Evolutionary conservation across 192 early-diverging fungal species (phyloP).

Genomic region (Backusella tuberculispora): DNA sequence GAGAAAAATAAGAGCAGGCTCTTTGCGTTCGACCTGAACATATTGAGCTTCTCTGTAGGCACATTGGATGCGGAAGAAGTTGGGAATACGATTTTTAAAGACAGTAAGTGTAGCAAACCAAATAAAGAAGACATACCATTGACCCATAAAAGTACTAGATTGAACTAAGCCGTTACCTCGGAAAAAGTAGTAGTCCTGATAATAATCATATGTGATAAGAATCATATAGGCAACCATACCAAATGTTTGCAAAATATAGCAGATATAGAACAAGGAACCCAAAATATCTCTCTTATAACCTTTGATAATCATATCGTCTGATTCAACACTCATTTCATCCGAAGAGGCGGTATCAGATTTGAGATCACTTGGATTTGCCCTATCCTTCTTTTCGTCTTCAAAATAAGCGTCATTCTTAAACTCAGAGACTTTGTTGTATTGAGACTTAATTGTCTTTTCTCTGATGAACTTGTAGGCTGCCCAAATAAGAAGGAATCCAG

Average conservation of each 20-base stretch:
- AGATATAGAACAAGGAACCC: conserved; percentile 44
- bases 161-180: conserved; percentile 43
- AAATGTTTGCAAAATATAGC: conserved; percentile 44
- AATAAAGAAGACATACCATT: conserved; percentile 55
- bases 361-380: neutral
- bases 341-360: conserved; percentile 12
- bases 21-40: conserved; percentile 51
- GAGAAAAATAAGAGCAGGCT: conserved; percentile 42
- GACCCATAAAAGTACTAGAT: conserved; percentile 50
- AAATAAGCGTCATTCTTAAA: conserved; percentile 18
- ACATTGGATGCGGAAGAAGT: conserved; percentile 58
- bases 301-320: conserved; percentile 43
- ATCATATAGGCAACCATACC: conserved; percentile 45
- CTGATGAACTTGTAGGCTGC: conserved; percentile 27
- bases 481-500: conserved; percentile 32
- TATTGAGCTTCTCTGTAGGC: conserved; percentile 40
- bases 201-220: conserved; percentile 51
- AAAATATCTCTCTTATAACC: conserved; percentile 50
- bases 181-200: conserved; percentile 40
- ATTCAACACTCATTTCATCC: conserved; percentile 1
- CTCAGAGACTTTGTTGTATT: neutral
- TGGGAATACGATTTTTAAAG: conserved; percentile 48
- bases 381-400: conserved; percentile 18
- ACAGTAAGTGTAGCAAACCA: conserved; percentile 48
- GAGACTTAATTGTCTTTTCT: conserved; percentile 20